Evolutionary conservation across 2,329 filamentous ascomycete genomes (phyloP).

Genomic region (Daldinia sp.): DNA sequence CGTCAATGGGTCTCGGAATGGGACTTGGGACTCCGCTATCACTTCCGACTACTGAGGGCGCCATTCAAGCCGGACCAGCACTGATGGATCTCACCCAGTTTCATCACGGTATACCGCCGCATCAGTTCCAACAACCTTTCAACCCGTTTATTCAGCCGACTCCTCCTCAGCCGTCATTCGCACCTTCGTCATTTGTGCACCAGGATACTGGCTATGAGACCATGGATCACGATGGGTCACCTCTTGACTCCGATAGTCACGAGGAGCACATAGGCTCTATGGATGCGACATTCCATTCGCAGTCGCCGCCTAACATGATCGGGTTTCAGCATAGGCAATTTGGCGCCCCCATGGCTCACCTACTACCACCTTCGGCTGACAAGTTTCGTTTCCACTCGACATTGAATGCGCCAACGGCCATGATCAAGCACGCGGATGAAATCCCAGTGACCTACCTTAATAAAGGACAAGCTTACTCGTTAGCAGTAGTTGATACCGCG

Average conservation of each 20-base stretch:
- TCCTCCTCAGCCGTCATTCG: slow-evolving; percentile 71
- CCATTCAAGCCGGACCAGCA: slow-evolving; percentile 69
- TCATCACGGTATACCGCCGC: slow-evolving; percentile 66
- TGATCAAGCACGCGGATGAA: slow-evolving; percentile 90
- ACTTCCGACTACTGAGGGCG: slow-evolving; percentile 75
- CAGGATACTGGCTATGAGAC: slow-evolving; percentile 84
- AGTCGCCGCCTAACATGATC: slow-evolving; percentile 68
- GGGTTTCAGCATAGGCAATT: slow-evolving; percentile 67
- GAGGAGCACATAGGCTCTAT: slow-evolving; percentile 66
- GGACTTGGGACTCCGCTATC: slow-evolving; percentile 86
- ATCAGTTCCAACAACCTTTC: slow-evolving; percentile 73
- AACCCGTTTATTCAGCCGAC: slow-evolving; percentile 77
- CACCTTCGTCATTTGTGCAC: slow-evolving; percentile 83
- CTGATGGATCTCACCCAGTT: slow-evolving; percentile 77
- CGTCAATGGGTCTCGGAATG: slow-evolving; percentile 78
- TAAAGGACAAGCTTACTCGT: slow-evolving; percentile 93
- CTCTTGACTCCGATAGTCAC: slow-evolving; percentile 68
- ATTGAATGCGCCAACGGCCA: slow-evolving; percentile 93
- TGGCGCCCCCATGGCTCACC: slow-evolving; percentile 59
- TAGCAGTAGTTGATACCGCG: slow-evolving; percentile 84
- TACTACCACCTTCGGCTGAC: slow-evolving; percentile 68
- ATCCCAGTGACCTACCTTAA: slow-evolving; percentile 98
- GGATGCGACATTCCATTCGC: slow-evolving; percentile 71
- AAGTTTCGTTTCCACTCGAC: slow-evolving; percentile 92
- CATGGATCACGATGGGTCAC: slow-evolving; percentile 79